phyloP scores from a whole-genome alignment of 768 basidiomycete species.

The Trametes coccinea region DNA sequence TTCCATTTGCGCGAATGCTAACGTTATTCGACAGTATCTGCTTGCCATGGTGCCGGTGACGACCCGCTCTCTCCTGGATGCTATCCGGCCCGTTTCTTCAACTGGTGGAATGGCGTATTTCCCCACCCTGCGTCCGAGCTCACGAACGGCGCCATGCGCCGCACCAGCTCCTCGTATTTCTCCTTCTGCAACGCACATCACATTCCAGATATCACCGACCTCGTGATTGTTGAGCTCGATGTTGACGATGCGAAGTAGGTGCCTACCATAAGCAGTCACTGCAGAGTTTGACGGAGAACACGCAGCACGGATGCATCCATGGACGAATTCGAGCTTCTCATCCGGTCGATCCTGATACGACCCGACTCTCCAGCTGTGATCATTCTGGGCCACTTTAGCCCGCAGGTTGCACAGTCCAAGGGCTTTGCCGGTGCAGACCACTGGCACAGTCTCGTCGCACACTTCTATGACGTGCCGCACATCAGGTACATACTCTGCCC shows the following conservation, averaged over 20 bases:
- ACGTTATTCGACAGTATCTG: slow-evolving; percentile 62
- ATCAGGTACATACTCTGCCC: slow-evolving; percentile 49
- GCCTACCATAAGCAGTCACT: not conserved
- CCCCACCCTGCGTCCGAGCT: slow-evolving; percentile 97
- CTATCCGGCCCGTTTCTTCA: slow-evolving; percentile 94
- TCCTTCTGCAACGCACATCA: slow-evolving; percentile 93
- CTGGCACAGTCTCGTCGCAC: slow-evolving; percentile 86
- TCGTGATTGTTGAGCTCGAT: slow-evolving; percentile 95
- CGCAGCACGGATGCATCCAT: slow-evolving; percentile 63
- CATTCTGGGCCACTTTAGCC: slow-evolving; percentile 93
- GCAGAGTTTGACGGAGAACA: not conserved
- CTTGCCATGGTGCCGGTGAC: slow-evolving; percentile 92
- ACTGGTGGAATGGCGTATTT: slow-evolving; percentile 98
- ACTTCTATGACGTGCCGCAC: slow-evolving; percentile 97
- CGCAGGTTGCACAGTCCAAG: slow-evolving; percentile 74
- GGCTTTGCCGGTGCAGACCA: slow-evolving; percentile 92
- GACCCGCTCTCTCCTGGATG: slow-evolving; percentile 82
- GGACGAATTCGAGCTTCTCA: slow-evolving; percentile 88
- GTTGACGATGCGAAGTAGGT: slow-evolving; percentile 85
- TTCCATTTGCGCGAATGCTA: not conserved
- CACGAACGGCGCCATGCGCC: slow-evolving; percentile 94
- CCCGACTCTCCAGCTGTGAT: slow-evolving; percentile 91
- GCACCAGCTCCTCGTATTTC: slow-evolving; percentile 92
- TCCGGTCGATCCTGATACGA: slow-evolving; percentile 88
- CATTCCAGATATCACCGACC: slow-evolving; percentile 89